Evolutionary conservation across 2,329 filamentous ascomycete genomes (phyloP).

Genomic region (Arthrobotrys sinensis): DNA sequence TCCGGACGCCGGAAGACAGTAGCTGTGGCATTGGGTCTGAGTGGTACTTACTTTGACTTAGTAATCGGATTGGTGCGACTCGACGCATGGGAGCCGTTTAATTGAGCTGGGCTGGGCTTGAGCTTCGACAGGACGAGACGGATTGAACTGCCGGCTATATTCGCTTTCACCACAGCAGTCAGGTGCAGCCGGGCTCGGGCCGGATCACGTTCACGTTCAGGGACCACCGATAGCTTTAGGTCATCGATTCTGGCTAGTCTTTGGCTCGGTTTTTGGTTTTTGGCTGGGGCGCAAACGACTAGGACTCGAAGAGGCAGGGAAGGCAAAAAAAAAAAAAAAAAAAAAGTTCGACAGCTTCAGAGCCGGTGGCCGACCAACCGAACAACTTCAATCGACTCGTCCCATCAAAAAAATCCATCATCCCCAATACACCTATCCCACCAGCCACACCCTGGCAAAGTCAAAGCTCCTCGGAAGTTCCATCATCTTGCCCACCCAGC

Average conservation of each 20-base stretch:
- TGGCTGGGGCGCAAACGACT: slow-evolving; percentile 21
- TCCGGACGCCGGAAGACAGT: slow-evolving; percentile 1
- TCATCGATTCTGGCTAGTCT: background rate
- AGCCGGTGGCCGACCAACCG: slow-evolving; percentile 57
- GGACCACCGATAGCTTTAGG: slow-evolving; percentile 6
- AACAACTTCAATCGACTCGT: slow-evolving; percentile 46
- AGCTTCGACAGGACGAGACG: slow-evolving; percentile 13
- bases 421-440: slow-evolving; percentile 16
- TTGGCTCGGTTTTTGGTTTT: background rate
- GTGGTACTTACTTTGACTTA: slow-evolving; percentile 48
- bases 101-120: background rate
- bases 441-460: slow-evolving; percentile 33
- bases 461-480: slow-evolving; percentile 3
- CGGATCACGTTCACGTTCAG: slow-evolving; percentile 17
- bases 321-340: slow-evolving; percentile 45
- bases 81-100: slow-evolving; percentile 32
- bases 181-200: slow-evolving; percentile 31
- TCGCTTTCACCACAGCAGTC: slow-evolving; percentile 16
- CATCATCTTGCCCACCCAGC: background rate
- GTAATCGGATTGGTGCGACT: slow-evolving; percentile 54
- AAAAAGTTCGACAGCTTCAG: slow-evolving; percentile 45
- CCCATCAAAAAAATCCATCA: slow-evolving; percentile 28
- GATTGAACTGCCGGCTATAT: slow-evolving; percentile 3
- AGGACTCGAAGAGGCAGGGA: background rate
- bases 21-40: background rate